Base-by-base conservation (phyloP, 139 green algal species). In the Edaphochlamys debaryana region DNA sequence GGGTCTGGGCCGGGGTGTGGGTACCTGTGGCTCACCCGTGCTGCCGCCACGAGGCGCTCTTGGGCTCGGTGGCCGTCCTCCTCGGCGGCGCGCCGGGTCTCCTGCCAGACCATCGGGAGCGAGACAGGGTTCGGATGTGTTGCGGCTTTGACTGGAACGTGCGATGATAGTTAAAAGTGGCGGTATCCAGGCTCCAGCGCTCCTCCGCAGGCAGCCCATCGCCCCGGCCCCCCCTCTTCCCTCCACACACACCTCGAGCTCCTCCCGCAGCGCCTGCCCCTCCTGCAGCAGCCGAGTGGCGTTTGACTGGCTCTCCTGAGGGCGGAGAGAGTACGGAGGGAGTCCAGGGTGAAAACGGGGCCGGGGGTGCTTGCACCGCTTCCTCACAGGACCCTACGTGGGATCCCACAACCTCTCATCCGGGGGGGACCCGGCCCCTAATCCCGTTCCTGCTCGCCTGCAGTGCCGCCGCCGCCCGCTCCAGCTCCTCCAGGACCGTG, bases 401-500 rank as follows among this genome's bases (percentile, higher is more conserved):
- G 34, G 19, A 40, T 30, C 30, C 32, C 25, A 2, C 42, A 69
- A 41, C 7, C 62, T 41, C 9, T 19, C 5, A 40, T 25, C 19
- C 11, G 19, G 32, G 27, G 8, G 20, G 3, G 29, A 38, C 32
- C 58, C 29, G n/a, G n/a, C n/a, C n/a, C n/a, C n/a, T n/a, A n/a
- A n/a, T n/a, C 3, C 3, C 27, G 2, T 36, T 15, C 2, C 11
- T 4, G 3, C 69, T 8, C 29, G 80, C 82, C 72, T 82, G 37
- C 42, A 90, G 72, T 27, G 78, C 87, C 32, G 48, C 17, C 5
- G 85, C 79, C 2, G 82, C 87, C 13, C 71, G 69, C 78, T 90
- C 87, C 0, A 90, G 78, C 78, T 84, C 80, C 69, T 87, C 77
- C 6, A 90, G 34, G 32, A 88, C 34, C 3, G 80, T 73, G 13